Base-by-base conservation (phyloP, 2,329 filamentous ascomycete genomes). In the Fusarium pseudonygamai region DNA sequence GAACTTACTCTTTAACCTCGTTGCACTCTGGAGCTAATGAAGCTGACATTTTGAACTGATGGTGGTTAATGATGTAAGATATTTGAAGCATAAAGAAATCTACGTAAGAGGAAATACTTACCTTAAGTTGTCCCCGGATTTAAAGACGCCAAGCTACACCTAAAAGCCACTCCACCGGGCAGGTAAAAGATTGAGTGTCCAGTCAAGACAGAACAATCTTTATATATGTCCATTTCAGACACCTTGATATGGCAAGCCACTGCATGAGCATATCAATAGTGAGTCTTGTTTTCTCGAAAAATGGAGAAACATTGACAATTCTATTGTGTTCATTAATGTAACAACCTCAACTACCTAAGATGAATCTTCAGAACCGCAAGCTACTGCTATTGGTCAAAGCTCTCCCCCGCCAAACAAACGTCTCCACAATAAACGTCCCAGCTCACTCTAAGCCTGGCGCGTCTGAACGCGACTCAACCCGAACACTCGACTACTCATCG, bases 1-100 rank as follows among this genome's bases (percentile, higher is more conserved):
- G 16, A 11, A 81, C 91, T 79, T 84, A 98, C 96, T 98, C 96
- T 85, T 98, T 98, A 75, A 96, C 90, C 79, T 97, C 93, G 77
- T 98, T 98, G 82, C 96, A 98, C 83, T 98, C 95, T 28, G 95
- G 93, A 56, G 96, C 95, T 76, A 99, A 88, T 57, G 96, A 99
- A 65, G 96, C 94, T 65, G 96, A 97, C 96, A 98, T 98, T 60
- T 47, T 78, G 75, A 68, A 64, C 56, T 40, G 52, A 57, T 39
- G 22, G n/a, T 59, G 37, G n/a, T 55, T 37, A 60, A 60, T 58
- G 64, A 67, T 73, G 75, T 70, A 74, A 60, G 39, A 36, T 43
- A n/a, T 63, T 67, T 76, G 67, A 66, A 69, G 69, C 55, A 65
- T 60, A 30, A 53, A 72, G 58, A 69, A 74, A 67, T 75, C 60